Conservation (phyloP, 805 yeast genomes). For the Candida nonsorbophila region DNA sequence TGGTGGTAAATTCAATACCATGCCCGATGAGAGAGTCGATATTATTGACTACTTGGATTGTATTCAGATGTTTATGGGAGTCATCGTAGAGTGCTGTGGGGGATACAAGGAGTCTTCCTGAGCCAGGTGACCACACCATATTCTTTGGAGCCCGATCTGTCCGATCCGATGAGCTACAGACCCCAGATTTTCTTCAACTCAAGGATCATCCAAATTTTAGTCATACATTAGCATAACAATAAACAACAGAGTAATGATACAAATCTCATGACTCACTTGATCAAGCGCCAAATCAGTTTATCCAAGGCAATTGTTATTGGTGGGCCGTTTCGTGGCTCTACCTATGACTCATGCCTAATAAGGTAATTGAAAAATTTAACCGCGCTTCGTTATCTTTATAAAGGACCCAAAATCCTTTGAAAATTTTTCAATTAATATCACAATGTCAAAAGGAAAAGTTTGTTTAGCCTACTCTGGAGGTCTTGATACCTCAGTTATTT, state of each 20-base stretch:
- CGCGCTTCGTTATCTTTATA: conserved; percentile 23
- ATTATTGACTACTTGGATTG: conserved; percentile 9
- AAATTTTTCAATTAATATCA: conserved; percentile 5
- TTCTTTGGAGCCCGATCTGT: no score
- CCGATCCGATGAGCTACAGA: no score
- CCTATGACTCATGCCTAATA: conserved; percentile 10
- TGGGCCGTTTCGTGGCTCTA: no score
- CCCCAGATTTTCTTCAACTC: no score
- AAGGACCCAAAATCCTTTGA: conserved; percentile 8
- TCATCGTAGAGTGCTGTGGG: conserved; percentile 7
- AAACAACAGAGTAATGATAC: no score
- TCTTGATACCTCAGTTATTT: conserved; percentile 93
- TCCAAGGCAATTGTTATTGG: no score
- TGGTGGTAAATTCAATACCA: conserved; percentile 8
- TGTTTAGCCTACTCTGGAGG: conserved; percentile 99
- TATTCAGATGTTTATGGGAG: conserved; percentile 7
- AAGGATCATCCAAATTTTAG: no score
- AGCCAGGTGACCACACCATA: no score
- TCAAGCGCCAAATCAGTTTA: no score
- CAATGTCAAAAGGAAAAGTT: conserved; percentile 96
- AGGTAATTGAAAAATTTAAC: conserved; percentile 12
- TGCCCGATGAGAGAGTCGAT: conserved; percentile 10
- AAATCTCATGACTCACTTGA: no score
- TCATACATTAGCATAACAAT: no score
- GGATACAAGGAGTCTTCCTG: conserved; percentile 6